Evolutionary conservation across 2,329 filamentous ascomycete genomes (phyloP).

Genomic region (Xenoacremonium recifei): DNA sequence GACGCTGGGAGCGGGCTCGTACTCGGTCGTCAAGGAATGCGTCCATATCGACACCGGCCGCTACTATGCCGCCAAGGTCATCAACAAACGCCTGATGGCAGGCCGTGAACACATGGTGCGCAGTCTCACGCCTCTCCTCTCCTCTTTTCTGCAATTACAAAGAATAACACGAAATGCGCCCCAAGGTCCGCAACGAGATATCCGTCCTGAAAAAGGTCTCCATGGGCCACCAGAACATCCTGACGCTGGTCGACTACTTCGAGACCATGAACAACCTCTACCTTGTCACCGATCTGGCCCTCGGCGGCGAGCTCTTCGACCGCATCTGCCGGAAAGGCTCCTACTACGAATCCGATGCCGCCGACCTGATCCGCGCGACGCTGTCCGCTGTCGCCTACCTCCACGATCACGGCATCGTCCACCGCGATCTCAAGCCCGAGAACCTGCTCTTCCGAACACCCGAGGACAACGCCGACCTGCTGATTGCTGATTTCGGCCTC

Average conservation of each 20-base stretch:
- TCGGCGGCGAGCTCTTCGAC: slow-evolving; percentile 96
- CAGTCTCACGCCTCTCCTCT: slow-evolving; percentile 6
- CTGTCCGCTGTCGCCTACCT: slow-evolving; percentile 97
- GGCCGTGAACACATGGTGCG: slow-evolving; percentile 95
- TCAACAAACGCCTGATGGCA: slow-evolving; percentile 98
- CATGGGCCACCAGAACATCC: slow-evolving; percentile 97
- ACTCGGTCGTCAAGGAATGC: slow-evolving; percentile 98
- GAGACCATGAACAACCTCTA: slow-evolving; percentile 99
- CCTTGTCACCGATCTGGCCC: slow-evolving; percentile 92
- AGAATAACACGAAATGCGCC: slow-evolving; percentile 14
- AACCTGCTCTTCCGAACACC: slow-evolving; percentile 95
- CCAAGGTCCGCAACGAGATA: slow-evolving; percentile 92
- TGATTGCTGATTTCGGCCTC: slow-evolving; percentile 96
- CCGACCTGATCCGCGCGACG: slow-evolving; percentile 90
- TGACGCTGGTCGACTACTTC: slow-evolving; percentile 98
- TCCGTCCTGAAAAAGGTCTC: slow-evolving; percentile 97
- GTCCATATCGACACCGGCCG: slow-evolving; percentile 97
- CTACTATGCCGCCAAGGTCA: slow-evolving; percentile 98
- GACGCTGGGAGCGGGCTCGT: slow-evolving; percentile 92
- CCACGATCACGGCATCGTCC: slow-evolving; percentile 97
- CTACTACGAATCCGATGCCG: slow-evolving; percentile 97
- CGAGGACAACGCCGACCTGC: slow-evolving; percentile 93
- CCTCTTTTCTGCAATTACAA: background rate
- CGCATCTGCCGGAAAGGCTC: slow-evolving; percentile 98
- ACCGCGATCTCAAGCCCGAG: slow-evolving; percentile 96